phyloP scores from a whole-genome alignment of 345 rosid species.

The Populus pruinosa region DNA sequence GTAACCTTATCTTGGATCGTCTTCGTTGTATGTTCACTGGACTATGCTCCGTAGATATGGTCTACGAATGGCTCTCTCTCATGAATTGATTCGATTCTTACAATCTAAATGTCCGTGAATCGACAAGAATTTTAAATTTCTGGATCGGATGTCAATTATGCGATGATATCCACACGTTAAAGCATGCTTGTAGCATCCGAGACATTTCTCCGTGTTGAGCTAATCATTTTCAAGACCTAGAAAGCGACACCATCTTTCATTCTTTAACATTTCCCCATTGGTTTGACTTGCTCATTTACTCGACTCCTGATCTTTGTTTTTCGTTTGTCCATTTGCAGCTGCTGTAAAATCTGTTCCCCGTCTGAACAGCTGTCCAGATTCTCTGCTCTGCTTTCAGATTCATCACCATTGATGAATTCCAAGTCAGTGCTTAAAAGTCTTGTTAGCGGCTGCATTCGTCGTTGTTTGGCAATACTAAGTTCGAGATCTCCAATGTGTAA shows the following conservation, averaged over 20 bases:
- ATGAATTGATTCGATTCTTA: not conserved
- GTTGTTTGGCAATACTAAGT: conserved; percentile 56
- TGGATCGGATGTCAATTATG: not conserved
- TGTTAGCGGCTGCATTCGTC: conserved; percentile 59
- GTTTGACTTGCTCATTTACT: not conserved
- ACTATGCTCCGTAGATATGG: not conserved
- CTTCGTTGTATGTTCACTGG: not conserved
- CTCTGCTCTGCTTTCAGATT: conserved; percentile 42
- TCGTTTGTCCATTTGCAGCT: conserved; percentile 35
- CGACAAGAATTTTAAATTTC: not conserved
- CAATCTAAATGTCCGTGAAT: not conserved
- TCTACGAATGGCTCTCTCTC: not conserved
- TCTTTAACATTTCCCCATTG: not conserved
- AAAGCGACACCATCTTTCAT: not conserved
- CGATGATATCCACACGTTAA: not conserved
- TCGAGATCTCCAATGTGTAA: conserved; percentile 19
- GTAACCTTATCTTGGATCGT: conserved; percentile 32
- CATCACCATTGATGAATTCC: conserved; percentile 36
- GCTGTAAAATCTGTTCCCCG: conserved; percentile 38
- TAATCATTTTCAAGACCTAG: not conserved
- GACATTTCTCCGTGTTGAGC: not conserved
- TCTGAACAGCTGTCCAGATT: conserved; percentile 43
- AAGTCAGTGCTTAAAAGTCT: conserved; percentile 49
- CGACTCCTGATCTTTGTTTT: not conserved
- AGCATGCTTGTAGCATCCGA: not conserved